phyloP scores from a whole-genome alignment of 2,329 filamentous ascomycete genomes.

The Claviceps sp. region DNA sequence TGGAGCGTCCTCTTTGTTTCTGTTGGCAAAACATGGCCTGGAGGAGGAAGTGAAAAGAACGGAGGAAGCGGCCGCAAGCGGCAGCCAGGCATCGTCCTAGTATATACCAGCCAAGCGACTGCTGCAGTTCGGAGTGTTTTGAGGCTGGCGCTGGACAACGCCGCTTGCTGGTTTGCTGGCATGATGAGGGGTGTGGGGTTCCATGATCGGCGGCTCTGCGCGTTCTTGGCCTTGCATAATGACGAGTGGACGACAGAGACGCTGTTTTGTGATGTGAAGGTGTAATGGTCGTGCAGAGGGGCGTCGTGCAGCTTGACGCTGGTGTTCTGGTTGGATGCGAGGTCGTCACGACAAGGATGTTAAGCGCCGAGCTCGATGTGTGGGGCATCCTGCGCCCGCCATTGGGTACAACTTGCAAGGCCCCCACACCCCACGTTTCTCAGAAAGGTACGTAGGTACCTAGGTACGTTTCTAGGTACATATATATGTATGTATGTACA shows the following conservation, averaged over 20 bases:
- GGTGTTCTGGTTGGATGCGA: slow-evolving; percentile 27
- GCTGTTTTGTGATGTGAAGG: not conserved
- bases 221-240: slow-evolving; percentile 2
- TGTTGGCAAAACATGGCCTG: slow-evolving; percentile 35
- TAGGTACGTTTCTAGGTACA: no score
- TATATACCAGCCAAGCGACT: slow-evolving; percentile 38
- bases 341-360: slow-evolving; percentile 17
- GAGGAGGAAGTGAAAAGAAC: slow-evolving; percentile 31
- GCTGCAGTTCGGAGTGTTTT: slow-evolving; percentile 34
- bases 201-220: not conserved
- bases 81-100: slow-evolving; percentile 31
- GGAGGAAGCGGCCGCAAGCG: slow-evolving; percentile 1
- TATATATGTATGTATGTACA: no score
- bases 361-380: slow-evolving; percentile 23
- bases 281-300: slow-evolving; percentile 6
- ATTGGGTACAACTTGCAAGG: slow-evolving; percentile 2
- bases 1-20: slow-evolving; percentile 30
- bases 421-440: not conserved
- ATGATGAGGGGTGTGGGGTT: not conserved
- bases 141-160: slow-evolving; percentile 6
- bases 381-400: not conserved
- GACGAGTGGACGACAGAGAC: not conserved
- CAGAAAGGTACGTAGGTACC: no score
- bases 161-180: slow-evolving; percentile 4
- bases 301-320: slow-evolving; percentile 5